Percentiles rank a stretch among this genome's conserved stretches.
These are phyloP conservation scores for Barnettozyma vustinii DNA, from an alignment of 805 yeast species.

Conservation along the genomic window DNA sequence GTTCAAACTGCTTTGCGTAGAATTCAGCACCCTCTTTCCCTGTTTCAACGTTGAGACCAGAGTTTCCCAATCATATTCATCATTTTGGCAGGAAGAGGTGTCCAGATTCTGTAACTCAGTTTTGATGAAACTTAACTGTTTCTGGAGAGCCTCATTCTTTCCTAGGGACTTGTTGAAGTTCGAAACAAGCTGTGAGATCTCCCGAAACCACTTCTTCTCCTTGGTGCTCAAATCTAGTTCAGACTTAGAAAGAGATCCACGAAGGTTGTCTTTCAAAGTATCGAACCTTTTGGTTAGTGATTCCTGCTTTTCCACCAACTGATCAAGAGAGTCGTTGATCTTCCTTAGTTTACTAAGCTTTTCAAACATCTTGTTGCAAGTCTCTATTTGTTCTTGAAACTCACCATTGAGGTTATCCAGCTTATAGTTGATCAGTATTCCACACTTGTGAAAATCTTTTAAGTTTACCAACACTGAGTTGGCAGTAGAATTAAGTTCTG, in stretches of 20 bases:
- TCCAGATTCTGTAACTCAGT: conserved; percentile 19
- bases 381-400: conserved; percentile 34
- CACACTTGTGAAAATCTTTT: conserved; percentile 27
- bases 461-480: conserved; percentile 15
- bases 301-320: conserved; percentile 29
- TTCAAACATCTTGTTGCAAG: conserved; percentile 21
- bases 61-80: conserved; percentile 27
- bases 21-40: conserved; percentile 27
- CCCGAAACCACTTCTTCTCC: conserved; percentile 43
- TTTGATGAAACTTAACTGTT: conserved; percentile 26
- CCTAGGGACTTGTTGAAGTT: conserved; percentile 29
- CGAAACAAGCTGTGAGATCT: conserved; percentile 30
- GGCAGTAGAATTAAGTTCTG: conserved; percentile 17
- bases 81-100: background rate
- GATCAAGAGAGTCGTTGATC: conserved; percentile 16
- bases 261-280: conserved; percentile 25
- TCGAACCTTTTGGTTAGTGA: conserved; percentile 28
- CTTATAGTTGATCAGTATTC: conserved; percentile 31
- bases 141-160: conserved; percentile 22
- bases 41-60: conserved; percentile 28
- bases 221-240: conserved; percentile 32
- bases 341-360: conserved; percentile 12
- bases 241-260: conserved; percentile 8
- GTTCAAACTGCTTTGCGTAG: conserved; percentile 15
- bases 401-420: conserved; percentile 36